Conservation (phyloP, 1,284 basidiomycete species). For the Phellinidium pouzarii region DNA sequence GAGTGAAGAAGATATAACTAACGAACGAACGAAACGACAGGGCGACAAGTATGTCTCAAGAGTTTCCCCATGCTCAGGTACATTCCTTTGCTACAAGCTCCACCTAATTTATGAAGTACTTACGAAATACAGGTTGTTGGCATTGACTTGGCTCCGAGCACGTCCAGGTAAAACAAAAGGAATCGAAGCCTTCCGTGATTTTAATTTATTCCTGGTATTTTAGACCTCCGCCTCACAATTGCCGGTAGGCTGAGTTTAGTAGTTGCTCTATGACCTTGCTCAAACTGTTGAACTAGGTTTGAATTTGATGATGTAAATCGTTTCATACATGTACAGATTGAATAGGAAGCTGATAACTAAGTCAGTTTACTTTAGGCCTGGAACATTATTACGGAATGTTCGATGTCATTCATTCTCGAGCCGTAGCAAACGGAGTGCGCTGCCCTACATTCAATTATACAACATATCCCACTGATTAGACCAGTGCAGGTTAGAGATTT, state of each 20-base stretch:
- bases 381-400: conserved; percentile 19
- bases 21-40: conserved; percentile 1
- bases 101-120: not conserved
- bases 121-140: conserved; percentile 15
- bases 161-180: conserved; percentile 7
- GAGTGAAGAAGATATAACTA: no score
- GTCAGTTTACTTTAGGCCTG: conserved; percentile 19
- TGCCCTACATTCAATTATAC: not conserved
- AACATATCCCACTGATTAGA: not conserved
- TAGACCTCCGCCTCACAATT: conserved; percentile 19
- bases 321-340: not conserved
- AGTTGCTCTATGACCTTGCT: not conserved
- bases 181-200: not conserved
- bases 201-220: not conserved
- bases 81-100: not conserved
- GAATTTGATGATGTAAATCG: conserved; percentile 19
- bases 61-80: conserved; percentile 20
- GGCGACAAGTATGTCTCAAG: conserved; percentile 20
- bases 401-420: conserved; percentile 20
- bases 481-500: conserved; percentile 3
- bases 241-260: conserved; percentile 12
- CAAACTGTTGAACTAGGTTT: conserved; percentile 5
- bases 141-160: conserved; percentile 19
- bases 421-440: conserved; percentile 17
- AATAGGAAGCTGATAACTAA: not conserved